Conservation (phyloP, 2,329 filamentous ascomycete species). For the Westerdykella sp. region DNA sequence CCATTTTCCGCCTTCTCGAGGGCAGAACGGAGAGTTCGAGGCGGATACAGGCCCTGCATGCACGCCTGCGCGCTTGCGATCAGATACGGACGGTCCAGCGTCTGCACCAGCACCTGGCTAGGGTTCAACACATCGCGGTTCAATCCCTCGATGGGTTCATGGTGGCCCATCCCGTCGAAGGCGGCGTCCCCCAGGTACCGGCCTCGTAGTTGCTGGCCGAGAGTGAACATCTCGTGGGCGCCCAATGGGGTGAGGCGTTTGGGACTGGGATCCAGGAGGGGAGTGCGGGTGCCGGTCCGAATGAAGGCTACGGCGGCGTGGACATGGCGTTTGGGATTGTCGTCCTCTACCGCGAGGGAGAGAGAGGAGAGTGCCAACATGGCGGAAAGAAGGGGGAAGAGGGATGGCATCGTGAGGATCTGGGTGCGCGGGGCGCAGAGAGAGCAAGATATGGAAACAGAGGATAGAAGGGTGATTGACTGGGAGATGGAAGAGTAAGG, state of each 20-base stretch:
- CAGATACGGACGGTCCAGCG: slow-evolving; percentile 44
- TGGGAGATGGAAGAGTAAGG: background rate
- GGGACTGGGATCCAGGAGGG: slow-evolving; percentile 29
- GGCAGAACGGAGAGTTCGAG: slow-evolving; percentile 27
- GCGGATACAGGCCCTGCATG: slow-evolving; percentile 57
- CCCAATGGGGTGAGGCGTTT: slow-evolving; percentile 47
- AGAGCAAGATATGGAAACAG: background rate
- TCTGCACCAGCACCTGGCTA: slow-evolving; percentile 42
- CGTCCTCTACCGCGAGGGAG: slow-evolving; percentile 16
- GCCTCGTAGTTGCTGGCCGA: slow-evolving; percentile 47
- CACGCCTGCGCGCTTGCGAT: slow-evolving; percentile 54
- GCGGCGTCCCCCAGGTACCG: slow-evolving; percentile 44
- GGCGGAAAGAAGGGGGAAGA: slow-evolving; percentile 11
- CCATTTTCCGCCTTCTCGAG: slow-evolving; percentile 15
- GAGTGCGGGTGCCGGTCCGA: slow-evolving; percentile 51
- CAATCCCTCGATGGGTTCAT: slow-evolving; percentile 32
- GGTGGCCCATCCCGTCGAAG: background rate
- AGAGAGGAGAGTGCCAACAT: slow-evolving; percentile 15
- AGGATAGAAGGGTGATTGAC: background rate
- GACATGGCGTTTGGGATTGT: slow-evolving; percentile 27
- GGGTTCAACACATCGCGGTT: slow-evolving; percentile 40
- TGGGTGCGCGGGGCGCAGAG: slow-evolving; percentile 3
- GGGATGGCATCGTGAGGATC: slow-evolving; percentile 21
- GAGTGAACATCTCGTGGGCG: slow-evolving; percentile 48
- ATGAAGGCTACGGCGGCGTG: slow-evolving; percentile 50